Conservation (phyloP, 352 stramenopile genomes). For the Globisporangium okanoganense region DNA sequence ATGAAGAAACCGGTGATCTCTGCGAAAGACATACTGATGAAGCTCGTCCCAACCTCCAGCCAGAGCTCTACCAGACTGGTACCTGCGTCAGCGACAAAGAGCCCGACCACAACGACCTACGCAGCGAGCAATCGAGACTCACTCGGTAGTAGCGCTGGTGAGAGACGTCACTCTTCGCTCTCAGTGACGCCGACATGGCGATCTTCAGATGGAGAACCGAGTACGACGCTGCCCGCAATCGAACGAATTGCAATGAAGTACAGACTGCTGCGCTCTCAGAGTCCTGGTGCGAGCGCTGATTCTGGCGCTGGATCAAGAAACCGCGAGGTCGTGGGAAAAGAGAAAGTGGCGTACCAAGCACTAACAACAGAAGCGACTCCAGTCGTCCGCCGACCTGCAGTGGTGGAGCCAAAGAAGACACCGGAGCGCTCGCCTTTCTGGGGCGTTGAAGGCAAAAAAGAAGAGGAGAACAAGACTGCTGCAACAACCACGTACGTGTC, state of each 20-base stretch:
- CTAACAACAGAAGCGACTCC: background rate
- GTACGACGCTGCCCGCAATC: conserved; percentile 24
- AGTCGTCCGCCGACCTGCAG: background rate
- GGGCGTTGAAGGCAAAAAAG: conserved; percentile 2
- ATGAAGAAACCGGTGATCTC: conserved; percentile 56
- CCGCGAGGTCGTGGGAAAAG: background rate
- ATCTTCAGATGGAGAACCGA: background rate
- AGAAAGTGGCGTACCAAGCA: background rate
- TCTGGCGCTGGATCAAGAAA: background rate
- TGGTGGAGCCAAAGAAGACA: background rate
- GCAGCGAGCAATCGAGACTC: background rate
- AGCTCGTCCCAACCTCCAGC: conserved; percentile 30
- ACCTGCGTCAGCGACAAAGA: background rate
- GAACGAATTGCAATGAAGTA: conserved; percentile 67
- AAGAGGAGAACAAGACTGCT: conserved; percentile 20
- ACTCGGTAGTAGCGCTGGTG: background rate
- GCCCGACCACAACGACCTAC: background rate
- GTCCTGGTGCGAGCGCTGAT: background rate
- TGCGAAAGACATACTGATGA: conserved; percentile 49
- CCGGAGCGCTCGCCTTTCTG: conserved; percentile 7
- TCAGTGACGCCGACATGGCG: background rate
- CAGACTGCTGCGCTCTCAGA: conserved; percentile 28
- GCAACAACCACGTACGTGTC: conserved; percentile 40
- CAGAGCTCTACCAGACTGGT: background rate
- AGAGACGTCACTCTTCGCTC: background rate